Percentiles rank a stretch among this genome's conserved stretches.
Conservation (phyloP, 2,329 filamentous ascomycete species). For the Aspergillus sp. region DNA sequence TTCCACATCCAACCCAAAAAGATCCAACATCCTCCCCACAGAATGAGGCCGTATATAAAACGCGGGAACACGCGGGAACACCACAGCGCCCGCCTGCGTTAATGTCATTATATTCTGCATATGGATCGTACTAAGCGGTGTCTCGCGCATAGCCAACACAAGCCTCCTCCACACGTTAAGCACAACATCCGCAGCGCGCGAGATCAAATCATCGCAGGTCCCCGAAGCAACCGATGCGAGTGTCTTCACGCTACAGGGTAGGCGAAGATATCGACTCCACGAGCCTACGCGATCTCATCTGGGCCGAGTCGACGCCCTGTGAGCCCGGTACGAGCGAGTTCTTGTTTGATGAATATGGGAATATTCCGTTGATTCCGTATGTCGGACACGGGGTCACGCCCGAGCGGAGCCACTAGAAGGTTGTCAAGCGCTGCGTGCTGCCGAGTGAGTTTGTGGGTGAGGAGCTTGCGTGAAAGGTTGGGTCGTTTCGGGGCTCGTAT, state of each 20-base stretch:
- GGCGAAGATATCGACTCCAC: conserved; percentile 57
- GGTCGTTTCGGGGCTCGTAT: conserved; percentile 39
- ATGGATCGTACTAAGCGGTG: conserved; percentile 53
- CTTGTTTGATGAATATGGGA: conserved; percentile 50
- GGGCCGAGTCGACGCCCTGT: conserved; percentile 55
- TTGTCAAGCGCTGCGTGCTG: conserved; percentile 52
- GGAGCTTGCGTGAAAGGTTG: conserved; percentile 31
- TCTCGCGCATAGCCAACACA: conserved; percentile 50
- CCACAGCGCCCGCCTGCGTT: conserved; percentile 43
- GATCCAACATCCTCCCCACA: conserved; percentile 52
- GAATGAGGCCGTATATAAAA: conserved; percentile 49
- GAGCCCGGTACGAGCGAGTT: conserved; percentile 51
- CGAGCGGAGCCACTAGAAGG: conserved; percentile 46
- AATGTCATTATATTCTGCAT: conserved; percentile 51
- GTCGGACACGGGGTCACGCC: conserved; percentile 48
- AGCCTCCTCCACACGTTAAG: conserved; percentile 51
- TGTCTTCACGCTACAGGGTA: conserved; percentile 56
- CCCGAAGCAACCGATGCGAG: conserved; percentile 49
- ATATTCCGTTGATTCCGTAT: conserved; percentile 52
- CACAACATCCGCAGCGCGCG: conserved; percentile 52
- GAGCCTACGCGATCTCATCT: conserved; percentile 52
- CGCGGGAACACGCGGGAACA: conserved; percentile 52
- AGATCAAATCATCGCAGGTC: conserved; percentile 52
- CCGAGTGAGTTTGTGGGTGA: conserved; percentile 48
- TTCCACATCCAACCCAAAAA: conserved; percentile 48